Base-by-base conservation (phyloP, 108 stramenopile genomes). In the Skeletonema costatum region DNA sequence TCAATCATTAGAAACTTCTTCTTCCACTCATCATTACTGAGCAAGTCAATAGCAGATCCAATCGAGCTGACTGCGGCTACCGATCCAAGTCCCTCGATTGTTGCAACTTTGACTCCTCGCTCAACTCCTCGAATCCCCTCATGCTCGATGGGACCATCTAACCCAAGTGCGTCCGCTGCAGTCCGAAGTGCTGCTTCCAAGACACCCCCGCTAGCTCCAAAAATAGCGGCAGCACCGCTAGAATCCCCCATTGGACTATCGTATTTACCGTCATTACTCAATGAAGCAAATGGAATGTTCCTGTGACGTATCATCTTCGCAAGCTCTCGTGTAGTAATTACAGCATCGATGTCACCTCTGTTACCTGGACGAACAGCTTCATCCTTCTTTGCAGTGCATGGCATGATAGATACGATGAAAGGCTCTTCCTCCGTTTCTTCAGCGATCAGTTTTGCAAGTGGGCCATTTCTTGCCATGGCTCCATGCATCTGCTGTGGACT, bases 101-200 rank as follows among this genome's bases (percentile, higher is more conserved):
- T 87, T 12, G 80, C 75, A 46, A 65, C 80, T 66, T 87, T 87
- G 21, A 87, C 36, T 59, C 84, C 80, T 38, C 60, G 58, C 25
- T 71, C 44, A 31, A 84, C 83, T 33, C 86, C 78, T 19, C 83
- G 56, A 19, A 67, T 64, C 12, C 44, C 71, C 14, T 84, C 35
- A 19, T 68, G 59, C 19, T 84, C 79, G 16, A 76, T 67, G 4
- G 74, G 63, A 21, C 67, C 59, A 21, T 81, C 65, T 4, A 61
- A 46, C 31, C 75, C 74, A 62, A 87, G 65, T 13, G 74, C 79
- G 31, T 83, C 82, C 3, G 78, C 78, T 17, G 83, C 87, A 10
- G 87, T 88, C 5, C 87, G 66, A 14, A 88, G 46, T 5, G 87
- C 87, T n/a, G 87, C 87, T 62, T 88, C 87, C 70, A 88, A 53